Conservation (phyloP, 1,284 basidiomycete genomes). For the Vanrija sp. region DNA sequence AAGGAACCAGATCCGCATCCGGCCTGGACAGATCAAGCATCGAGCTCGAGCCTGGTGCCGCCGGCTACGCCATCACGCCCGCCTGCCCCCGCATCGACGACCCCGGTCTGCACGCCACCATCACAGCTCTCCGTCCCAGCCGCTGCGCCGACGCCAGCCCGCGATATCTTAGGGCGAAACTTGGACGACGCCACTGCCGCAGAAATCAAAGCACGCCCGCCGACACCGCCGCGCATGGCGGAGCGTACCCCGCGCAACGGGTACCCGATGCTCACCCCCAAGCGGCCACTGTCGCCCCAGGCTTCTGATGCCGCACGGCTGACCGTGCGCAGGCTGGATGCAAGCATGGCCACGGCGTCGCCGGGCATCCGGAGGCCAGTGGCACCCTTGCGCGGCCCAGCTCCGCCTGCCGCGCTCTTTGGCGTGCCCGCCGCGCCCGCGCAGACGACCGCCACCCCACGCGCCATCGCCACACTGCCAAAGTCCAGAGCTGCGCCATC, state of each 20-base stretch:
- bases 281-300: constrained; percentile 3
- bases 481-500: not conserved
- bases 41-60: too few species aligned
- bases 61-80: too few species aligned
- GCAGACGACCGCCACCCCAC: not conserved
- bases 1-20: too few species aligned
- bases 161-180: too few species aligned
- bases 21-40: too few species aligned
- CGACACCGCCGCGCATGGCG: not conserved
- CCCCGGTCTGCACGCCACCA: too few species aligned
- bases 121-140: too few species aligned
- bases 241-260: constrained; percentile 7
- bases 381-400: too few species aligned
- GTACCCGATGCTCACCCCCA: constrained; percentile 1
- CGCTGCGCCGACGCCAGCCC: too few species aligned
- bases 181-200: too few species aligned
- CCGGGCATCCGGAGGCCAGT: not conserved
- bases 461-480: constrained; percentile 1
- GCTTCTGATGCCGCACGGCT: not conserved
- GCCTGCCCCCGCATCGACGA: too few species aligned
- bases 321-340: not conserved
- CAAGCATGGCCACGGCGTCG: not conserved
- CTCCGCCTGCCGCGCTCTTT: not conserved
- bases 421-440: not conserved
- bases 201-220: not conserved